phyloP scores from a whole-genome alignment of 169 alveolate species.

The Eimeria zaria region DNA sequence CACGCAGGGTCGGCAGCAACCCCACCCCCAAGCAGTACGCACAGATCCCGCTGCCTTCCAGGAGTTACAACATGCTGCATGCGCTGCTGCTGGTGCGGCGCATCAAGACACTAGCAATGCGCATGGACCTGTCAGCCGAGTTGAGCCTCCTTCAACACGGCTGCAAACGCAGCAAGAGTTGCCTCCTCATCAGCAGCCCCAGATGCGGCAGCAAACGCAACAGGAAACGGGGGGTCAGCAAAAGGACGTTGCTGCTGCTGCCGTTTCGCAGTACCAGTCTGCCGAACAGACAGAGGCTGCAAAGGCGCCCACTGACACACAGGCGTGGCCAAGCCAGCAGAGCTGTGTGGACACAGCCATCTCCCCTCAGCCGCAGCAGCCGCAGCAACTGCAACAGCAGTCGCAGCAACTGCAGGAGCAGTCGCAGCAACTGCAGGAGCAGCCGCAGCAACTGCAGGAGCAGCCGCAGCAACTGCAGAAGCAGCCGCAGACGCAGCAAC shows the following conservation, averaged over 20 bases:
- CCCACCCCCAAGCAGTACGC: background rate
- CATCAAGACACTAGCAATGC: background rate
- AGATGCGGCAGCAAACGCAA: background rate
- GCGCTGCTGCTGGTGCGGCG: background rate
- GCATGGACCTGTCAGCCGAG: background rate
- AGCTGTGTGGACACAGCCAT: background rate
- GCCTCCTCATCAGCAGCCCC: conserved; percentile 1
- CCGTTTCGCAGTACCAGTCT: background rate
- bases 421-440: too few relatives aligned
- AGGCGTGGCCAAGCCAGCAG: background rate
- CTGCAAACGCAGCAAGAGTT: background rate
- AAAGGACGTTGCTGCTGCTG: background rate
- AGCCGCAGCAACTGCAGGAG: too few relatives aligned
- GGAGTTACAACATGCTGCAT: background rate
- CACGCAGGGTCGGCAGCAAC: background rate
- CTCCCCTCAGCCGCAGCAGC: background rate
- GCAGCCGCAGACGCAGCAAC: too few relatives aligned
- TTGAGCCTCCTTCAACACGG: background rate
- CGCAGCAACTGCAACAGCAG: too few relatives aligned
- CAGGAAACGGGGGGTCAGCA: background rate
- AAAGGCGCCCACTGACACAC: background rate
- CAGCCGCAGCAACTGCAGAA: too few relatives aligned
- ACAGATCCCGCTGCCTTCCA: background rate
- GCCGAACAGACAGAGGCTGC: background rate
- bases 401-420: too few relatives aligned